These are phyloP conservation scores for Cystobasidium ongulense DNA, from an alignment of 768 basidiomycete genomes.

Conservation along the genomic window DNA sequence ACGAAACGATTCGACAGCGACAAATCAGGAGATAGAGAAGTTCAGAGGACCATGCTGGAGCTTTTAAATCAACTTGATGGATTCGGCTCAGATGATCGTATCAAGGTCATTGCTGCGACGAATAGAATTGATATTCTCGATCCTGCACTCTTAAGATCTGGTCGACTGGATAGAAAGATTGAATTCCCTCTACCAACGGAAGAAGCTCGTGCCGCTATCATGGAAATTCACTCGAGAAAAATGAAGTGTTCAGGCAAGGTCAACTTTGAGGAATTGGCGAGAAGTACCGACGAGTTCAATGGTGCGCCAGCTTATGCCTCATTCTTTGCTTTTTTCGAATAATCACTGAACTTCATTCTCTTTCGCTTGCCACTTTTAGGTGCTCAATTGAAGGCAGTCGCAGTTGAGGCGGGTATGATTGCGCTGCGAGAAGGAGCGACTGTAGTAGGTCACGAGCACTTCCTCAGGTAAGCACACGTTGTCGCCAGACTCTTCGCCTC, in stretches of 20 bases:
- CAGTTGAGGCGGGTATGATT: slow-evolving; percentile 99
- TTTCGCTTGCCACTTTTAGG: slow-evolving; percentile 9
- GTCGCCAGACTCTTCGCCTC: slow-evolving; percentile 78
- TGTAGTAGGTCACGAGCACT: slow-evolving; percentile 79
- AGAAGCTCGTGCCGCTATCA: slow-evolving; percentile 86
- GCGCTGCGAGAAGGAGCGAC: slow-evolving; percentile 85
- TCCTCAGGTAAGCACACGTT: slow-evolving; percentile 93
- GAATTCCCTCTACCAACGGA: slow-evolving; percentile 97
- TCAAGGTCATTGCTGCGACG: slow-evolving; percentile 98
- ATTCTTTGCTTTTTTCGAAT: background rate
- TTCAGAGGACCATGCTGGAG: slow-evolving; percentile 99
- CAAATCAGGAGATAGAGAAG: slow-evolving; percentile 97
- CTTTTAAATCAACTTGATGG: slow-evolving; percentile 96
- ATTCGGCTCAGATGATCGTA: slow-evolving; percentile 90
- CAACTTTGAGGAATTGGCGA: slow-evolving; percentile 91
- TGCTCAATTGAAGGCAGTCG: slow-evolving; percentile 74
- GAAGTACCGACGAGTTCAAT: slow-evolving; percentile 97
- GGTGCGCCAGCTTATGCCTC: slow-evolving; percentile 44
- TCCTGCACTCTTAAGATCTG: slow-evolving; percentile 93
- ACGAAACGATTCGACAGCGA: slow-evolving; percentile 82
- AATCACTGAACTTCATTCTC: background rate
- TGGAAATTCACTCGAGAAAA: slow-evolving; percentile 95
- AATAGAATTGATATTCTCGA: slow-evolving; percentile 98
- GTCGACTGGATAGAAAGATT: slow-evolving; percentile 94
- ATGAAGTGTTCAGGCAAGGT: slow-evolving; percentile 80